Percentiles rank a stretch among this genome's conserved stretches.
phyloP scores from a whole-genome alignment of 306 rosid species.

The Amphicarpaea edgeworthii region DNA sequence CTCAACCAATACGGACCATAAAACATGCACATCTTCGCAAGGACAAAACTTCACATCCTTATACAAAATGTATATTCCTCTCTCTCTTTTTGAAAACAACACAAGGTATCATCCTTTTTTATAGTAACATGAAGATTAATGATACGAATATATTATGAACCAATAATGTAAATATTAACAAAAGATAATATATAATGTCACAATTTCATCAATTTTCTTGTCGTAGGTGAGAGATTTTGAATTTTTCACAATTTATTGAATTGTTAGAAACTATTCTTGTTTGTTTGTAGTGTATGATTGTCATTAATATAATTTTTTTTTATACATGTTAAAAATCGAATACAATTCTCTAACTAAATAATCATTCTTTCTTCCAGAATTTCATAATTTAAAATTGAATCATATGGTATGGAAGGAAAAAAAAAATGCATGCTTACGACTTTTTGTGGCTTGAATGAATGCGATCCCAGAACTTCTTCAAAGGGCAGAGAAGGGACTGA shows the following conservation, averaged over 20 bases:
- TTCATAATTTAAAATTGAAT: neutral
- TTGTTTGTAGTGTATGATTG: no score
- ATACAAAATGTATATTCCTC: slow-evolving; percentile 70
- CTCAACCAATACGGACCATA: slow-evolving; percentile 80
- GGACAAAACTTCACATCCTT: slow-evolving; percentile 83
- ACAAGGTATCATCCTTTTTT: neutral
- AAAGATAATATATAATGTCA: neutral
- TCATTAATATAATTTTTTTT: no score
- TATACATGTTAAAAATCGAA: no score
- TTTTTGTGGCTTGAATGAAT: slow-evolving; percentile 60
- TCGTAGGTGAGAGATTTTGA: no score
- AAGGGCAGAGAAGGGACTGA: slow-evolving; percentile 61
- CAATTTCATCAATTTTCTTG: no score
- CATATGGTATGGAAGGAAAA: no score
- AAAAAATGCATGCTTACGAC: slow-evolving; percentile 46
- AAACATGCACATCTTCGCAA: slow-evolving; percentile 78
- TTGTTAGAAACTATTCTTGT: no score
- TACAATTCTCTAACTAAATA: no score
- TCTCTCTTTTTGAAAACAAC: slow-evolving; percentile 48
- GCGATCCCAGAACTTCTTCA: slow-evolving; percentile 79
- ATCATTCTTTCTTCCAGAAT: no score
- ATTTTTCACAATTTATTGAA: no score
- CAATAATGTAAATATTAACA: neutral
- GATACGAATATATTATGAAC: neutral
- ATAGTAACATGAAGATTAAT: neutral